Percentiles rank a stretch among this genome's conserved stretches.
These are phyloP conservation scores for Aureobasidium pullulans DNA, from an alignment of 2,329 filamentous ascomycete genomes.

Conservation along the genomic window DNA sequence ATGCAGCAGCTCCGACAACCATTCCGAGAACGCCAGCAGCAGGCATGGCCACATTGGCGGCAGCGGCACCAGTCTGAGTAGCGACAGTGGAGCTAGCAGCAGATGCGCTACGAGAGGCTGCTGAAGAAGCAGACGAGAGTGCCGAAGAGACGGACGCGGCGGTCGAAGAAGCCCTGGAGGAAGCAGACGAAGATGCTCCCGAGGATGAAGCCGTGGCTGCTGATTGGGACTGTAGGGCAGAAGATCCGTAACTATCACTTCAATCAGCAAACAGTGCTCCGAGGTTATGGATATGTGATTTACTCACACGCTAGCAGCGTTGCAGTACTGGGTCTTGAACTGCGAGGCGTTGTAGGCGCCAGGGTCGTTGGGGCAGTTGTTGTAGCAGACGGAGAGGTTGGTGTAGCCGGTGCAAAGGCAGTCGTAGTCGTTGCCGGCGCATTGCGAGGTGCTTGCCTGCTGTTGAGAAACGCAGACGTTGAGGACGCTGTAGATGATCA, in stretches of 20 bases:
- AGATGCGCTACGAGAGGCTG: not conserved
- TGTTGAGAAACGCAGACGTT: slow-evolving; percentile 39
- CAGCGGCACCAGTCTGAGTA: slow-evolving; percentile 12
- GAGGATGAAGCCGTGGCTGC: slow-evolving; percentile 4
- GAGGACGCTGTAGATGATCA: slow-evolving; percentile 38
- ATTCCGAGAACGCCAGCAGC: slow-evolving; percentile 12
- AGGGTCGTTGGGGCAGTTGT: slow-evolving; percentile 49
- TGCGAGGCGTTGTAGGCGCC: slow-evolving; percentile 11
- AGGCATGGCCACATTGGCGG: slow-evolving; percentile 1
- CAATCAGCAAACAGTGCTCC: not conserved
- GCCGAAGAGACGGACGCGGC: not conserved
- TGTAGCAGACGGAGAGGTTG: slow-evolving; percentile 45
- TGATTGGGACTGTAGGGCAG: not conserved
- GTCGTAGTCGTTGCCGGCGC: slow-evolving; percentile 43
- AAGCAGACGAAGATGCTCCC: not conserved
- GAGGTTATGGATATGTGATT: no score
- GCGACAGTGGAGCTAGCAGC: not conserved
- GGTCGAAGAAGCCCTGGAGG: not conserved
- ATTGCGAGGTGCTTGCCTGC: slow-evolving; percentile 36
- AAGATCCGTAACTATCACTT: slow-evolving; percentile 2
- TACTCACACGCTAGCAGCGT: slow-evolving; percentile 14
- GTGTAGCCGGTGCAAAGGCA: slow-evolving; percentile 53
- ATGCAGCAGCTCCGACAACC: slow-evolving; percentile 14
- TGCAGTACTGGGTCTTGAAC: slow-evolving; percentile 13
- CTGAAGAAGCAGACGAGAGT: not conserved